Percentiles rank a stretch among this genome's conserved stretches.
These are phyloP conservation scores for Melaleuca quinquenervia DNA, from an alignment of 345 rosid species.

Conservation along the genomic window DNA sequence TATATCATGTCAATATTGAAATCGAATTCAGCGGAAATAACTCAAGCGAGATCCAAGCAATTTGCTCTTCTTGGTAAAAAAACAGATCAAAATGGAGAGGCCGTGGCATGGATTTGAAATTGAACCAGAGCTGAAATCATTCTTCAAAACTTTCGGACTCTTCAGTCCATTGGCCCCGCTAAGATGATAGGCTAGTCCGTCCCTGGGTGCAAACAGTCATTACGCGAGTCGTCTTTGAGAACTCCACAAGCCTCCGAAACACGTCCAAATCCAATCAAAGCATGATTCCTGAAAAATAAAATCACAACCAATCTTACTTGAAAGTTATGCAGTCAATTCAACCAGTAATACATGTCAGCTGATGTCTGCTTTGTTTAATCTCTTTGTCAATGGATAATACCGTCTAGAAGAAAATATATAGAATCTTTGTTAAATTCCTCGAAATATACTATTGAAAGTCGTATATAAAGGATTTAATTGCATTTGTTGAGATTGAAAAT, in stretches of 20 bases:
- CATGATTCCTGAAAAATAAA: neutral
- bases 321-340: neutral
- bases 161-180: no score
- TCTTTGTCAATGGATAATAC: neutral
- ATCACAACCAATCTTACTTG: neutral
- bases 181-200: neutral
- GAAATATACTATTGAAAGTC: neutral
- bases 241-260: neutral
- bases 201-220: no score
- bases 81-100: no score
- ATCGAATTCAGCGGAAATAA: no score
- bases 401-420: neutral
- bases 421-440: neutral
- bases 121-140: no score
- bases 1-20: no score
- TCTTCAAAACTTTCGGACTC: neutral
- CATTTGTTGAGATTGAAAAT: neutral
- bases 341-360: neutral
- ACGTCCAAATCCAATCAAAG: neutral
- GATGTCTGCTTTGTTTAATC: neutral
- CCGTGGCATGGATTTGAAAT: no score
- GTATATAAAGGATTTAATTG: no score
- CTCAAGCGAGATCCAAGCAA: no score
- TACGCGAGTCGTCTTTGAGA: no score
- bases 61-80: no score